Evolutionary conservation across 148 eudicot species (phyloP).

Genomic region (Rhododendron henanense): DNA sequence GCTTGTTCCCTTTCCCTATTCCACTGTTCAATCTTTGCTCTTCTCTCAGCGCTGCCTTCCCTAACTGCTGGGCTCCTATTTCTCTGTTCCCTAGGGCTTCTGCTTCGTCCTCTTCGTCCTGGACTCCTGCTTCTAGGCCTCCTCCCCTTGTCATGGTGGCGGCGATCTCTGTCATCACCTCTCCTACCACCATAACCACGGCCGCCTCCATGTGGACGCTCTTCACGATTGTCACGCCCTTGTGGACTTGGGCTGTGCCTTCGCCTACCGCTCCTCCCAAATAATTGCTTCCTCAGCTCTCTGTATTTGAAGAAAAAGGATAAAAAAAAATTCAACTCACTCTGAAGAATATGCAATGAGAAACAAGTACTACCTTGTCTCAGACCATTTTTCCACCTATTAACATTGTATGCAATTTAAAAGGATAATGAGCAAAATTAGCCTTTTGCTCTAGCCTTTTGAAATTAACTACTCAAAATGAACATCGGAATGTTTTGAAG

Average conservation of each 20-base stretch:
- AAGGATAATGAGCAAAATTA: not conserved
- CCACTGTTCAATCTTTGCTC: slow-evolving; percentile 97
- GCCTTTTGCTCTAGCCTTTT: not conserved
- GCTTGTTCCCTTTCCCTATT: slow-evolving; percentile 79
- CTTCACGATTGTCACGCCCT: slow-evolving; percentile 56
- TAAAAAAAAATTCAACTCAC: not conserved
- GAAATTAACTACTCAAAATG: not conserved
- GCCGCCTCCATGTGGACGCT: slow-evolving; percentile 50
- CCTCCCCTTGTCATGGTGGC: slow-evolving; percentile 65
- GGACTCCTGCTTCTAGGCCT: slow-evolving; percentile 94
- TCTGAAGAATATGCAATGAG: not conserved
- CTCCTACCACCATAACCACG: slow-evolving; percentile 86
- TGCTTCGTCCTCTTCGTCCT: slow-evolving; percentile 72
- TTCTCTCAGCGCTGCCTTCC: slow-evolving; percentile 93
- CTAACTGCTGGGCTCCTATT: slow-evolving; percentile 79
- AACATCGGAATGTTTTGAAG: not conserved
- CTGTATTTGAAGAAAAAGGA: slow-evolving; percentile 24
- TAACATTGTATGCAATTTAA: not conserved
- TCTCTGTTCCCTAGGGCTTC: slow-evolving; percentile 85
- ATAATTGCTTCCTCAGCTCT: slow-evolving; percentile 81
- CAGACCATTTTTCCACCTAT: not conserved
- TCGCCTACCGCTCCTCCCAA: slow-evolving; percentile 65
- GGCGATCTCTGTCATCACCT: slow-evolving; percentile 59
- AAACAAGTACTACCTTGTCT: not conserved
- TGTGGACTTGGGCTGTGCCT: slow-evolving; percentile 80